A percentile compares a stretch with the other conserved stretches of the same genome.
phyloP scores from a whole-genome alignment of 495 filamentous ascomycete species.

The Wilcoxina mikolae region DNA sequence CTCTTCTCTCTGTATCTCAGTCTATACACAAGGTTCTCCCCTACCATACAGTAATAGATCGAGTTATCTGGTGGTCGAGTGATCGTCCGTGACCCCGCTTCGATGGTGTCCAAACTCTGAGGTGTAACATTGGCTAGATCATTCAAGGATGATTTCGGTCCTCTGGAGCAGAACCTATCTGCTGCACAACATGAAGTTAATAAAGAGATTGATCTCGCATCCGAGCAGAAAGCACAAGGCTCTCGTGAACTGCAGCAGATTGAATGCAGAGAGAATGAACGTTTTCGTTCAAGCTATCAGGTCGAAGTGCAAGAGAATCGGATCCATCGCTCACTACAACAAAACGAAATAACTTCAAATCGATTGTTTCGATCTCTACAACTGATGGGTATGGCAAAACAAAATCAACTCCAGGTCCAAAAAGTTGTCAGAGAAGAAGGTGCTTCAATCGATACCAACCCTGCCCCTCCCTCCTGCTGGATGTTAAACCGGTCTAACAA shows the following conservation, averaged over 20 bases:
- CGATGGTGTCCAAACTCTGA: no score
- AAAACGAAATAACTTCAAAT: not conserved
- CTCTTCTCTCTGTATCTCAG: no score
- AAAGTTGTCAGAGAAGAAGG: not conserved
- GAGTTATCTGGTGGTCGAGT: no score
- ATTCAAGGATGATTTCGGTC: constrained; percentile 5
- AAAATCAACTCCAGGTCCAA: not conserved
- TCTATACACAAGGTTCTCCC: no score
- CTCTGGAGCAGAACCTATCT: constrained; percentile 1
- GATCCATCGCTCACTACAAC: not conserved
- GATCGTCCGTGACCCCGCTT: no score
- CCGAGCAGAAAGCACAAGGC: not conserved
- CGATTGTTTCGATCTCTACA: not conserved
- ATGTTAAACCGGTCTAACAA: no score
- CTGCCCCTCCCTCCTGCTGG: not conserved
- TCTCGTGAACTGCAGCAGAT: not conserved
- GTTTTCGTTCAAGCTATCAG: not conserved
- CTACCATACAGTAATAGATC: no score
- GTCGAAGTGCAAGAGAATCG: not conserved
- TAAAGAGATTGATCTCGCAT: constrained; percentile 2
- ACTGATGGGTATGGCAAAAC: not conserved
- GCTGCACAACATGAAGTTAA: not conserved
- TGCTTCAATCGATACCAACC: not conserved
- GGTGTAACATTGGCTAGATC: constrained; percentile 1
- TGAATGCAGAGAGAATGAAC: not conserved